Percentiles rank a stretch among this genome's conserved stretches.
These are phyloP conservation scores for Colletotrichum somersetense DNA, from an alignment of 2,329 filamentous ascomycete species.

Conservation along the genomic window DNA sequence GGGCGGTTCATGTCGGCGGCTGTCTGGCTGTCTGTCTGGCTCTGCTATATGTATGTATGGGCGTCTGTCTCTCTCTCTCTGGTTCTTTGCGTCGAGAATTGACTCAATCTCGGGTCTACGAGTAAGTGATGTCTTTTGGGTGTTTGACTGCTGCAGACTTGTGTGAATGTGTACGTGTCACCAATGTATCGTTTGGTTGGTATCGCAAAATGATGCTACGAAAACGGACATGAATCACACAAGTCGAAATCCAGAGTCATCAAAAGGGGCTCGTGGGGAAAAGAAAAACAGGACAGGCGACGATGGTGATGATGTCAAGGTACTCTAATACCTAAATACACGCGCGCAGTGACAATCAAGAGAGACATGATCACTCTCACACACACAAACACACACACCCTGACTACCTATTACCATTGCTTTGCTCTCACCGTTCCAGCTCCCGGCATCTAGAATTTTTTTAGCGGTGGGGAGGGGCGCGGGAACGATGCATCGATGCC, in stretches of 20 bases:
- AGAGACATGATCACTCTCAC: not conserved
- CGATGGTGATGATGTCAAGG: conserved; percentile 35
- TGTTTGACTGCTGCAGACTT: not conserved
- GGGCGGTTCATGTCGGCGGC: conserved; percentile 64
- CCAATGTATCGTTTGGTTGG: not conserved
- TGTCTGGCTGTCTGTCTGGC: not conserved
- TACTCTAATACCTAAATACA: conserved; percentile 17
- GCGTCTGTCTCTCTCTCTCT: no score
- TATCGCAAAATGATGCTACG: conserved; percentile 3
- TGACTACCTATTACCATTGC: not conserved
- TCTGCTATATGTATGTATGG: not conserved
- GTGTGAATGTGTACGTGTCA: not conserved
- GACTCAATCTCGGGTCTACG: not conserved
- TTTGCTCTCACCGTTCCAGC: not conserved
- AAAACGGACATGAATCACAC: conserved; percentile 16
- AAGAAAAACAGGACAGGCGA: not conserved
- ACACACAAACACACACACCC: not conserved
- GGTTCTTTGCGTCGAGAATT: not conserved
- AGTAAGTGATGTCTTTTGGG: not conserved
- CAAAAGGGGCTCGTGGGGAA: not conserved
- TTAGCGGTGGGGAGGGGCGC: conserved; percentile 3
- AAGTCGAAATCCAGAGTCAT: not conserved
- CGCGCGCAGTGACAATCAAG: conserved; percentile 3
- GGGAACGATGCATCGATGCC: conserved; percentile 9
- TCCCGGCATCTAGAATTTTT: conserved; percentile 35